Evolutionary conservation across 23 red algal species (phyloP).

Genomic region (Gracilaria domingensis): DNA sequence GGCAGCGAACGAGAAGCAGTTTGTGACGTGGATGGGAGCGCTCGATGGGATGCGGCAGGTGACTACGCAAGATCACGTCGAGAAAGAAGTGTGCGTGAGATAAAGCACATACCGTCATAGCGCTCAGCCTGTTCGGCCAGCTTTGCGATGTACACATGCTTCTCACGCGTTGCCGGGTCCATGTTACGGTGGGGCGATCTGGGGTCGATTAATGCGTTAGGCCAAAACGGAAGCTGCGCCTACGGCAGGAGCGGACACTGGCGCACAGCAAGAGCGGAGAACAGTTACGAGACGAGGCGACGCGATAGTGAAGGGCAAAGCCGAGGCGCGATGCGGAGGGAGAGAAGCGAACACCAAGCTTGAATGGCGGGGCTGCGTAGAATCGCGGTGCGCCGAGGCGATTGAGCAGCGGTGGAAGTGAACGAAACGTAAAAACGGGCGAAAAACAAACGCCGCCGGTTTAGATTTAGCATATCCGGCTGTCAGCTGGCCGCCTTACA

Average conservation of each 20-base stretch:
- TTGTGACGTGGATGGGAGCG: neutral
- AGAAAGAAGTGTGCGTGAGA: constrained; percentile 7
- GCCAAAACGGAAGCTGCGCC: neutral
- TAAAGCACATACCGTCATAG: constrained; percentile 87
- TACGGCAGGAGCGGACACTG: neutral
- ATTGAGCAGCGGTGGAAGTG: constrained; percentile 16
- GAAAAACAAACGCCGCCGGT: neutral
- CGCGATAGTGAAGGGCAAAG: neutral
- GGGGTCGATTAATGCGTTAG: neutral
- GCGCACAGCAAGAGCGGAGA: neutral
- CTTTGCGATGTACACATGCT: constrained; percentile 96
- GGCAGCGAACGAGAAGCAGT: neutral
- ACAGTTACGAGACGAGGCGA: neutral
- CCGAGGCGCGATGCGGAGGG: neutral
- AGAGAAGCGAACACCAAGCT: neutral
- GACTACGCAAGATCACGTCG: constrained; percentile 1
- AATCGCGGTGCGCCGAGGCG: neutral
- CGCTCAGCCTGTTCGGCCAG: constrained; percentile 99
- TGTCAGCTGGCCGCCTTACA: constrained; percentile 18
- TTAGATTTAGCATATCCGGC: neutral
- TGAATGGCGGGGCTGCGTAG: neutral
- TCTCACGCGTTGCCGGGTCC: constrained; percentile 91
- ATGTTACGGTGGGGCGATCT: constrained; percentile 61
- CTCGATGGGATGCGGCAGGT: constrained; percentile 9
- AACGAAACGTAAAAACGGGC: neutral